Evolutionary conservation across 768 basidiomycete species (phyloP), one percentile per base, ranked within the genome.

Genomic region (Leucocoprinus birnbaumii): DNA sequence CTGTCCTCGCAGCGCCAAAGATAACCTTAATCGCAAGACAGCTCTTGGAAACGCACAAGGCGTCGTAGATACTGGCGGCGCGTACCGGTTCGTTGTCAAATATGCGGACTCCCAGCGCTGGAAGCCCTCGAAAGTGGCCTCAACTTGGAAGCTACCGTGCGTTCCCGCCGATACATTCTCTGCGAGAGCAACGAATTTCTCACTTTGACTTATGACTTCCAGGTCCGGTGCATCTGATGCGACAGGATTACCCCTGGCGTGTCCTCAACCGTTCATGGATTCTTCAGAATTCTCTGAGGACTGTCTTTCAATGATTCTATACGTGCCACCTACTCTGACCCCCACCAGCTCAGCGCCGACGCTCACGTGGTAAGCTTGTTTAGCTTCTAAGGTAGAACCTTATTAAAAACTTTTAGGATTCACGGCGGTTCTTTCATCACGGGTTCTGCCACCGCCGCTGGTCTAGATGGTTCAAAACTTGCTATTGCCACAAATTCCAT

Each of bases 371-470:
- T 85, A 65, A 25, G 78, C 71, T 2, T 40, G 26, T 16, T 42
- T 51, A 11, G 31, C 55, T 21, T 19, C 41, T 19, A 10, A 16
- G 41, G n/a, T 22, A 48, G 31, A 37, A 34, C 21, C 25, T 35
- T 11, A 40, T 56, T 24, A 55, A 25, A 21, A 27, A 24, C 24
- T 55, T 31, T 1, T 59, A 89, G 90, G 91, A 77, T 94, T 51
- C 94, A 94, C 60, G 94, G 93, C 9, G 93, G 94, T 19, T 92
- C 91, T 0, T 91, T 89, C 67, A 70, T 81, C 48, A 61, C 73
- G 3, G 91, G 94, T 6, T 86, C 86, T 37, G 85, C 88, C 3
- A 85, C 82, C 8, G 82, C 73, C 22, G 78, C 87, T 13, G 89
- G 85, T 26, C 71, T 96, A 10, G 89, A 93, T 66, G 92, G 90